Evolutionary conservation across 2,329 filamentous ascomycete genomes (phyloP), one percentile per base, ranked within the genome.

Genomic region (Hypoxylon sp.): DNA sequence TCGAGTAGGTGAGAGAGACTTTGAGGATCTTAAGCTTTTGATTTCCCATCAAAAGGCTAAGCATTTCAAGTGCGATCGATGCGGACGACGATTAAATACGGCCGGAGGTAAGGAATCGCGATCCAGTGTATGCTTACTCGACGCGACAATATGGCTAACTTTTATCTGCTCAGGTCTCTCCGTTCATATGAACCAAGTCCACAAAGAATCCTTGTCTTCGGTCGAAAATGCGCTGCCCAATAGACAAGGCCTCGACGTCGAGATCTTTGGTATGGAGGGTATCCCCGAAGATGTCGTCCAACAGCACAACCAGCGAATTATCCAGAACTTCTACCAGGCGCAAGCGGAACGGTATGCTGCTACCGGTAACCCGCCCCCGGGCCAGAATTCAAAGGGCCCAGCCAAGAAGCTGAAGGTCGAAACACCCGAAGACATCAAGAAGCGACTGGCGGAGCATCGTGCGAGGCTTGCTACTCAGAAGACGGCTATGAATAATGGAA

Each of bases 41-140:
- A 96, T 97, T 71, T 94, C 92, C 60, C 95, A 99, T 78, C 95
- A 98, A 76, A 98, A 97, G 78, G 94, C 94, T n/a, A 98, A 98
- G 80, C 95, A 99, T 79, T 98, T 97, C 85, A 97, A 97, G 79
- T 99, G 95, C 80, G 92, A 97, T 72, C 84, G 90, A 81, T 99
- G 95, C 77, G 89, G 89, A 55, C 88, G 95, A 68, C 86, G 94
- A 70, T 81, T 99, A 58, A 97, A 97, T 76, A 99, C 95, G 1
- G 94, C 94, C 43, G 95, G 95, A 85, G 95, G 93, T 96, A 79
- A 74, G 86, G 77, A 30, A 44, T 49, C 26, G 19, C 50, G 7
- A 46, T 67, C 58, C 46, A 51, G 13, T 34, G 6, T n/a, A 32
- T 34, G n/a, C 15, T 52, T 6, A 11, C 20, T 56, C 28, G 32